Evolutionary conservation across 768 basidiomycete genomes (phyloP).

Genomic region (Rhodosporidiobolus sp.): DNA sequence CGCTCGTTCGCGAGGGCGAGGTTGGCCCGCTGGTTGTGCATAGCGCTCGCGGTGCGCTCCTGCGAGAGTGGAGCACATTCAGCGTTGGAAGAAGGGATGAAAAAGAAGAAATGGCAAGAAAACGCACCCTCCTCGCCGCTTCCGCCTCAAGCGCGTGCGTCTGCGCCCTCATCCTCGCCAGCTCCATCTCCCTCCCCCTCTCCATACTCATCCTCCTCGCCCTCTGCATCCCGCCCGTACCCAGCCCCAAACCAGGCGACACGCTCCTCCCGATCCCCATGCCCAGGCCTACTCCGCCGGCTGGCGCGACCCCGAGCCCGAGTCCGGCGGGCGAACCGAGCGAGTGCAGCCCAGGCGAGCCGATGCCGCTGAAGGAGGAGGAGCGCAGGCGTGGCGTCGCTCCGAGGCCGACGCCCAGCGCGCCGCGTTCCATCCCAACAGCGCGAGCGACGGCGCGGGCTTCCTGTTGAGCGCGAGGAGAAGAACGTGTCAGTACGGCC

Average conservation of each 20-base stretch:
- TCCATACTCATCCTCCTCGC: not conserved
- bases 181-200: not conserved
- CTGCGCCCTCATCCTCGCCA: conserved; percentile 6
- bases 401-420: not conserved
- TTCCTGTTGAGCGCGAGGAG: not conserved
- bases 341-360: not conserved
- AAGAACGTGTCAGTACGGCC: not conserved
- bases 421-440: not conserved
- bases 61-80: not conserved
- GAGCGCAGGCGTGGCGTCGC: conserved; percentile 1
- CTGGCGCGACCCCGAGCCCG: not conserved
- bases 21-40: not conserved
- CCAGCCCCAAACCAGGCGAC: not conserved
- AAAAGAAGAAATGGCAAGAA: not conserved
- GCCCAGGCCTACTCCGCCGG: not conserved
- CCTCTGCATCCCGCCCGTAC: not conserved
- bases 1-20: conserved; percentile 12
- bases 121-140: conserved; percentile 10
- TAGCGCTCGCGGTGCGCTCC: conserved; percentile 1
- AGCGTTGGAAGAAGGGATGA: no score
- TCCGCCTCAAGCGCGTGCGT: not conserved
- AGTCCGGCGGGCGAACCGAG: not conserved
- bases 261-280: not conserved
- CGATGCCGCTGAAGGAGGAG: not conserved
- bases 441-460: not conserved